Evolutionary conservation across 2,329 filamentous ascomycete genomes (phyloP), one percentile per base, ranked within the genome.

Genomic region (Coniochaeta ligniaria): DNA sequence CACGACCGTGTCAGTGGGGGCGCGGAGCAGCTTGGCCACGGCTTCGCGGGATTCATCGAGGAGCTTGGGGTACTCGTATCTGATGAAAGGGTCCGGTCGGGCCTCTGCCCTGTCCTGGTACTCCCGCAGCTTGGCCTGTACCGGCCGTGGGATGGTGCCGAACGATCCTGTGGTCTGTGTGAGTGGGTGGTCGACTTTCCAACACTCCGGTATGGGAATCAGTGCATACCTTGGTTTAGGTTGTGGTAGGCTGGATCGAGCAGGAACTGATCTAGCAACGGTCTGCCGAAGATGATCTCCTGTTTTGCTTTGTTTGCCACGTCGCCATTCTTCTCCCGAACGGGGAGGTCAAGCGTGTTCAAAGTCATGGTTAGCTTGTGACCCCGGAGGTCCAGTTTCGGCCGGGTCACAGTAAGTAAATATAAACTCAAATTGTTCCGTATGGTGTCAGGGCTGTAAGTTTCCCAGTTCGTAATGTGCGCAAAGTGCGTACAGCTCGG

Each of bases 71-170:
- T 86, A 86, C 2, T 83, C 79, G 70, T 88, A 90, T 26, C 89
- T 85, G 69, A 94, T 86, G 76, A 92, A 96, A 7, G 76, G 72
- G 74, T 97, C 93, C 0, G 92, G 91, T 0, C 78, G 78, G 1
- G 81, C 76, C 76, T 96, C 92, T 38, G 80, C 76, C 4, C 78
- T 75, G 63, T 88, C 83, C 70, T 93, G 88, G 68, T 88, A 89
- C n/a, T 78, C 68, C 17, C 82, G 85, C 22, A 88, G 80, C 57
- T 79, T 80, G 16, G 81, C 73, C 17, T 80, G 83, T 62, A 97
- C 80, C 22, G 75, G 70, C 11, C 74, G 77, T 3, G 93, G 92
- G 67, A 88, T 86, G 1, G 88, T 87, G 36, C 93, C 93, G 70
- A 91, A 96, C 0, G 92, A 96, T 57, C 91, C 89, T 86, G 66